phyloP scores from a whole-genome alignment of 306 rosid species.

The Prunus dulcis region DNA sequence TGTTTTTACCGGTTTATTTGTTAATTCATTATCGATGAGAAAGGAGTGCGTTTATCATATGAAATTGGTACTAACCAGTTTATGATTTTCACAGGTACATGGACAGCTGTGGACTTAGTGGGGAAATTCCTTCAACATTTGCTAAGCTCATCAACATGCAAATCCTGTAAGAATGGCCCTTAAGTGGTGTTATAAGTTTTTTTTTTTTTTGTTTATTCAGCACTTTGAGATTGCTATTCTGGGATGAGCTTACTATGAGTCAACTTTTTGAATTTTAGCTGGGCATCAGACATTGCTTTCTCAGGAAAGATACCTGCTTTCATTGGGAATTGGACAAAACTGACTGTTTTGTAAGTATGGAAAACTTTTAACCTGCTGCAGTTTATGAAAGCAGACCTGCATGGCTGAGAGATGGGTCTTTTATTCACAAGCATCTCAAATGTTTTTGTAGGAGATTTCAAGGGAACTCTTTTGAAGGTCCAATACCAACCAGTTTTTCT shows the following conservation, averaged over 20 bases:
- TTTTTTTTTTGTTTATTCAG: background rate
- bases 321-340: conserved; percentile 30
- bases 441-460: conserved; percentile 19
- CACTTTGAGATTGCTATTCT: background rate
- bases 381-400: background rate
- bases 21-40: background rate
- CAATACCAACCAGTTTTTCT: conserved; percentile 31
- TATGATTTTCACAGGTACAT: conserved; percentile 14
- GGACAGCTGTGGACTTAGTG: conserved; percentile 15
- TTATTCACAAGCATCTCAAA: background rate
- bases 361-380: background rate
- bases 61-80: background rate
- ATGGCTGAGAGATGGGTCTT: background rate
- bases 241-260: background rate
- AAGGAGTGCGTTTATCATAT: background rate
- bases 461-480: conserved; percentile 35
- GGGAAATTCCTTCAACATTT: conserved; percentile 29
- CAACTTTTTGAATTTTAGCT: conserved; percentile 5
- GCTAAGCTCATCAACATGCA: conserved; percentile 17
- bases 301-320: conserved; percentile 28
- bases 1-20: too few relatives aligned
- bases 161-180: conserved; percentile 5
- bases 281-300: conserved; percentile 22
- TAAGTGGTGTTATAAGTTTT: background rate
- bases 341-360: conserved; percentile 13